Percentiles rank a stretch among this genome's conserved stretches.
Conservation (phyloP, 1,284 basidiomycete genomes). For the Sporisorium sorghi region DNA sequence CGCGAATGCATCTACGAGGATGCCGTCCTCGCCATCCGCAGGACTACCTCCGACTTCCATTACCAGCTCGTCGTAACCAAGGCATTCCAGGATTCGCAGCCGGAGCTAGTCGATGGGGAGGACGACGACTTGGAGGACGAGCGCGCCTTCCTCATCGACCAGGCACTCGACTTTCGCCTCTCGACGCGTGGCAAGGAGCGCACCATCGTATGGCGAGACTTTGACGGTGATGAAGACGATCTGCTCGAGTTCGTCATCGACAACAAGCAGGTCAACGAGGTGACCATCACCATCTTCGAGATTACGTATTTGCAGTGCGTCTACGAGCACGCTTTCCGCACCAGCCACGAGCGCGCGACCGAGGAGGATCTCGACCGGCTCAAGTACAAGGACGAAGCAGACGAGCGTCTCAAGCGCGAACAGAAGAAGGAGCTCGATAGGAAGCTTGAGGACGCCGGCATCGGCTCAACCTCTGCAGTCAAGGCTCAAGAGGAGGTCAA, state of each 20-base stretch:
- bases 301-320: constrained; percentile 93
- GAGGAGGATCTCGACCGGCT: constrained; percentile 69
- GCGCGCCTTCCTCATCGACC: constrained; percentile 87
- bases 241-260: constrained; percentile 82
- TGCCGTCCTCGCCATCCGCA: constrained; percentile 91
- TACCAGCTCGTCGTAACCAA: constrained; percentile 95
- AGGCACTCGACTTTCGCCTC: constrained; percentile 79
- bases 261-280: constrained; percentile 77
- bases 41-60: constrained; percentile 82
- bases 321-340: constrained; percentile 75
- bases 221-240: constrained; percentile 74
- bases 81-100: constrained; percentile 94
- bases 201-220: constrained; percentile 76
- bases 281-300: constrained; percentile 86
- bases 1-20: constrained; percentile 99
- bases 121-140: constrained; percentile 87
- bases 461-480: constrained; percentile 19
- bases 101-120: constrained; percentile 91
- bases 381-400: constrained; percentile 63
- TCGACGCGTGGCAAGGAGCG: constrained; percentile 68
- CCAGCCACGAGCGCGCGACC: constrained; percentile 62
- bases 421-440: constrained; percentile 29
- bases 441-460: constrained; percentile 35
- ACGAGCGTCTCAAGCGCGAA: constrained; percentile 32
- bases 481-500: constrained; percentile 7